Evolutionary conservation across 2,329 filamentous ascomycete species (phyloP).

Genomic region (Coleophoma eucalyptorum): DNA sequence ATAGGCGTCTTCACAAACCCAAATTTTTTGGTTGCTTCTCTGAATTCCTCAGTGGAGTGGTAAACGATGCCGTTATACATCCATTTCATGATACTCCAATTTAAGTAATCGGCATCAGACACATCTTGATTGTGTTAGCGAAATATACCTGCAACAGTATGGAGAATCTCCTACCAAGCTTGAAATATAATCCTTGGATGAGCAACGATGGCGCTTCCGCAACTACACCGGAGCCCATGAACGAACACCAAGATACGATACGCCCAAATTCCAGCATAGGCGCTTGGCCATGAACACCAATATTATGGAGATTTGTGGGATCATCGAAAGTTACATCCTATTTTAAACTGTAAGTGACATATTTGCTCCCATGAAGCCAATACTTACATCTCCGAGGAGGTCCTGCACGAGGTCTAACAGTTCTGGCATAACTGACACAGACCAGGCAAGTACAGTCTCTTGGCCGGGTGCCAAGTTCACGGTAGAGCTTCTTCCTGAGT

Average conservation of each 20-base stretch:
- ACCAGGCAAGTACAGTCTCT: too few relatives aligned
- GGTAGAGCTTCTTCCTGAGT: conserved; percentile 2
- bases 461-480: too few relatives aligned
- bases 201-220: not conserved
- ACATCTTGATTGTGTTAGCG: not conserved
- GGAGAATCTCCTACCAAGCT: not conserved
- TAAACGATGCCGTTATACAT: conserved; percentile 3
- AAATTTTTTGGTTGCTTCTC: not conserved
- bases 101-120: not conserved
- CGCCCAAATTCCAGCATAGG: not conserved
- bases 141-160: too few relatives aligned
- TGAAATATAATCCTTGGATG: conserved; percentile 1
- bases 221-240: not conserved
- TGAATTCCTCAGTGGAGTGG: not conserved
- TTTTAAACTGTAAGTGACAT: not conserved
- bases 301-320: not conserved
- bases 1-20: conserved; percentile 1
- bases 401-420: not conserved
- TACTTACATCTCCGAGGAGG: not conserved
- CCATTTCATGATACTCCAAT: not conserved
- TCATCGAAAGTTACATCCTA: not conserved
- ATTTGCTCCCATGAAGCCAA: not conserved
- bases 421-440: not conserved
- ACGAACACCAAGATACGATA: conserved; percentile 1
- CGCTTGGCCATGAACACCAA: not conserved